A percentile compares a stretch with the other conserved stretches of the same genome.
These are phyloP conservation scores for Millerago galiae DNA, from an alignment of 805 yeast genomes.

Conservation along the genomic window DNA sequence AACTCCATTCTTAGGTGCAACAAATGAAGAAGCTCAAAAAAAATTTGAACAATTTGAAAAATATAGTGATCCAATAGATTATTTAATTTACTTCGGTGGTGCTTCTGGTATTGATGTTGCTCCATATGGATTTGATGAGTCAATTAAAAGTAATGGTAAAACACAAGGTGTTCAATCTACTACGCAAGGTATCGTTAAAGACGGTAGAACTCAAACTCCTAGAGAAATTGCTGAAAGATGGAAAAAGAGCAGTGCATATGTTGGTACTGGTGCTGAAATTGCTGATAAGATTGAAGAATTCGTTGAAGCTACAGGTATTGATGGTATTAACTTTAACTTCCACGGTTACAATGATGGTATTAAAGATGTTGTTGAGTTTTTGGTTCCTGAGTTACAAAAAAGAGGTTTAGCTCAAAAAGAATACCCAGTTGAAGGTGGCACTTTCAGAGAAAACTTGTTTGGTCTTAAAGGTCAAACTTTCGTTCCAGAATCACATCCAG, in stretches of 20 bases:
- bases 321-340: conserved; percentile 37
- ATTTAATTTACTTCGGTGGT: conserved; percentile 36
- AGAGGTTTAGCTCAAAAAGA: conserved; percentile 33
- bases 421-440: conserved; percentile 27
- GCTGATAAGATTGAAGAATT: conserved; percentile 34
- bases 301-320: conserved; percentile 33
- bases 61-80: conserved; percentile 32
- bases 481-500: conserved; percentile 19
- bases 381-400: conserved; percentile 32
- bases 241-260: conserved; percentile 16
- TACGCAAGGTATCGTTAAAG: background rate
- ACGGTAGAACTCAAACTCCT: conserved; percentile 1
- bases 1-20: conserved; percentile 32
- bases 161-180: conserved; percentile 30
- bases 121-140: conserved; percentile 30
- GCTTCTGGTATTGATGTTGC: conserved; percentile 38
- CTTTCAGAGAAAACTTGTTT: conserved; percentile 18
- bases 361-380: conserved; percentile 32
- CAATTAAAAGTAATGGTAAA: conserved; percentile 24
- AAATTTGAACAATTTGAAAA: conserved; percentile 25
- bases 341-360: conserved; percentile 32
- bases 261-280: conserved; percentile 31
- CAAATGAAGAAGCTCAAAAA: conserved; percentile 34
- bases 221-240: conserved; percentile 7
- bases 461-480: conserved; percentile 15